These are phyloP conservation scores for Tympanopsis confertula DNA, from an alignment of 2,329 filamentous ascomycete genomes.

Conservation along the genomic window DNA sequence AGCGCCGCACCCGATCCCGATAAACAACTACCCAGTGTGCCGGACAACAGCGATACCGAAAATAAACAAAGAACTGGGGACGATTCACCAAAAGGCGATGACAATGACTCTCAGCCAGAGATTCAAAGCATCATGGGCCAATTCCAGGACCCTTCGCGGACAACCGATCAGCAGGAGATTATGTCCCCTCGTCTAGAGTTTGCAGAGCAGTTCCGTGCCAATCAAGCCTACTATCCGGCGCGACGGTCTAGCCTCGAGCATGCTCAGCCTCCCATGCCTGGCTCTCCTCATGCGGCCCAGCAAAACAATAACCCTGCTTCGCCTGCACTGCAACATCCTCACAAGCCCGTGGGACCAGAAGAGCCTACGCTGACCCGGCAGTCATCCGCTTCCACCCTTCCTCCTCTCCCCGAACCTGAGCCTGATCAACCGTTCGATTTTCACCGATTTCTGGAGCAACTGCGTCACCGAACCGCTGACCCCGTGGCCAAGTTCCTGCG, in stretches of 20 bases:
- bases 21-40: neutral
- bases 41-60: neutral
- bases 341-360: neutral
- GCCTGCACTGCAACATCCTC: too few species aligned
- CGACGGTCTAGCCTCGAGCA: constrained; percentile 53
- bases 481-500: constrained; percentile 64
- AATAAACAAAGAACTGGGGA: neutral
- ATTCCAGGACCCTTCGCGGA: constrained; percentile 44
- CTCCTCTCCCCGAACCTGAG: constrained; percentile 40
- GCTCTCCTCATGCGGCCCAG: too few species aligned
- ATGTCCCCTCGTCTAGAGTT: constrained; percentile 56
- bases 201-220: constrained; percentile 43
- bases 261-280: neutral
- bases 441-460: constrained; percentile 62
- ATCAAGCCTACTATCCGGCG: constrained; percentile 40
- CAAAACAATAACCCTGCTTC: neutral
- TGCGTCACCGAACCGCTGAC: constrained; percentile 62
- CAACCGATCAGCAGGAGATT: constrained; percentile 44
- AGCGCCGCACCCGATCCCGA: neutral
- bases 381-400: constrained; percentile 13
- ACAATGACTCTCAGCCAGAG: constrained; percentile 47
- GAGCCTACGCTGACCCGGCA: neutral
- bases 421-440: constrained; percentile 65
- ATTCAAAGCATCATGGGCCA: constrained; percentile 69
- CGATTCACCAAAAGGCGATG: constrained; percentile 20